Percentiles rank a stretch among this genome's conserved stretches.
Conservation (phyloP, 345 rosid genomes). For the Leavenworthia alabamica region DNA sequence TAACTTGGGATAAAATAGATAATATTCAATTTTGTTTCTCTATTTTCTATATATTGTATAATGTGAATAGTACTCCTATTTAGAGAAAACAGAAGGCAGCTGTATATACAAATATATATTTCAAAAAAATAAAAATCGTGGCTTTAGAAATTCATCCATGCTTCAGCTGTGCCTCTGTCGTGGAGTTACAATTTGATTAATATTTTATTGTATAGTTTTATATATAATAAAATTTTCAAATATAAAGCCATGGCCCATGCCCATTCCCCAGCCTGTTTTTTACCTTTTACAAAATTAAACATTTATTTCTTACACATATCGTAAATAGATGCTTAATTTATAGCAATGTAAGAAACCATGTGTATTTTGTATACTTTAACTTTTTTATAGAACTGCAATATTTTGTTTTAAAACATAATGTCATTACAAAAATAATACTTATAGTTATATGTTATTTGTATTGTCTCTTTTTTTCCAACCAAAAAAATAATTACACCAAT, state of each 20-base stretch:
- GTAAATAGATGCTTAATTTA: constrained; percentile 6
- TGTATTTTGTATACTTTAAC: background rate
- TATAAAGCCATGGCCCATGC: constrained; percentile 21
- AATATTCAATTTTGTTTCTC: background rate
- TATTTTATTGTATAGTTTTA: background rate
- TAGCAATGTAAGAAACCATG: constrained; percentile 14
- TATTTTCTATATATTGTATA: background rate
- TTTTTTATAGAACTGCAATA: background rate
- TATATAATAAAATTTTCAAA: background rate
- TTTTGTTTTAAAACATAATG: background rate
- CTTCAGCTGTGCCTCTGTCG: constrained; percentile 26
- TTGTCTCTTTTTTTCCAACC: constrained; percentile 17
- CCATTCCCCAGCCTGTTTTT: constrained; percentile 32
- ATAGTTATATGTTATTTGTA: background rate
- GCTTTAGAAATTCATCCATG: constrained; percentile 21
- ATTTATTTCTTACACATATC: background rate
- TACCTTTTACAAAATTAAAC: background rate
- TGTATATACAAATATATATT: too few relatives aligned
- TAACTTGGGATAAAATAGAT: background rate
- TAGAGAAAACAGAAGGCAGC: constrained; percentile 13
- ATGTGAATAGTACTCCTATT: constrained; percentile 5
- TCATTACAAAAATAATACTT: background rate
- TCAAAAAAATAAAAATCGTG: too few relatives aligned
- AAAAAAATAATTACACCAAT: background rate
- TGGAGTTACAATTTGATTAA: constrained; percentile 1